phyloP scores from a whole-genome alignment of 805 yeast species.

The Ogataea neopini region DNA sequence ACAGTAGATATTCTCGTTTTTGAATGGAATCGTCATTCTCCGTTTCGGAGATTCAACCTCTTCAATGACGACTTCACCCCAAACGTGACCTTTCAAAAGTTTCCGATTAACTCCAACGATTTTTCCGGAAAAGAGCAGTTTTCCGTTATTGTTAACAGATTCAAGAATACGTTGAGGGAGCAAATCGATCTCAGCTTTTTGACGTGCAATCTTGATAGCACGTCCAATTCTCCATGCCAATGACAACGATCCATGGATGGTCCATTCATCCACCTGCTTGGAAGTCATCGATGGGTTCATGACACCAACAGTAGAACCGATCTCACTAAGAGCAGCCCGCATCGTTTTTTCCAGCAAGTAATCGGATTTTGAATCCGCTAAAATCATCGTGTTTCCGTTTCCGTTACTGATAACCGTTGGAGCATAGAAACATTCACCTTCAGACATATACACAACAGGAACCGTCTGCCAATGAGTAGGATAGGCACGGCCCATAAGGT shows the following conservation, averaged over 20 bases:
- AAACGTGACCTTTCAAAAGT: constrained; percentile 43
- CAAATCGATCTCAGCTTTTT: constrained; percentile 37
- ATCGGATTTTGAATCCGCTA: constrained; percentile 37
- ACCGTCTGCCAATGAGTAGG: constrained; percentile 45
- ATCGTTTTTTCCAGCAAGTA: constrained; percentile 38
- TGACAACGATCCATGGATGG: constrained; percentile 37
- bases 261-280: constrained; percentile 17
- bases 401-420: constrained; percentile 37
- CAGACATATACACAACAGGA: constrained; percentile 35
- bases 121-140: constrained; percentile 41
- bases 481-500: constrained; percentile 51
- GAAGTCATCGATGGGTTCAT: constrained; percentile 32
- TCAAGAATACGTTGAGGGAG: constrained; percentile 40
- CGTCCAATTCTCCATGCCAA: constrained; percentile 50
- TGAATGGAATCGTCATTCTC: constrained; percentile 44
- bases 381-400: constrained; percentile 41
- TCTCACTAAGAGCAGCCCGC: constrained; percentile 44
- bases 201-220: constrained; percentile 42
- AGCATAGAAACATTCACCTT: constrained; percentile 17
- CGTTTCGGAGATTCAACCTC: constrained; percentile 18
- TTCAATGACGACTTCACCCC: constrained; percentile 43
- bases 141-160: constrained; percentile 38
- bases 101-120: constrained; percentile 44
- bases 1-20: constrained; percentile 47
- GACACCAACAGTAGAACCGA: constrained; percentile 42